Base-by-base conservation (phyloP, 352 stramenopile genomes). In the Phytophthora constricta region DNA sequence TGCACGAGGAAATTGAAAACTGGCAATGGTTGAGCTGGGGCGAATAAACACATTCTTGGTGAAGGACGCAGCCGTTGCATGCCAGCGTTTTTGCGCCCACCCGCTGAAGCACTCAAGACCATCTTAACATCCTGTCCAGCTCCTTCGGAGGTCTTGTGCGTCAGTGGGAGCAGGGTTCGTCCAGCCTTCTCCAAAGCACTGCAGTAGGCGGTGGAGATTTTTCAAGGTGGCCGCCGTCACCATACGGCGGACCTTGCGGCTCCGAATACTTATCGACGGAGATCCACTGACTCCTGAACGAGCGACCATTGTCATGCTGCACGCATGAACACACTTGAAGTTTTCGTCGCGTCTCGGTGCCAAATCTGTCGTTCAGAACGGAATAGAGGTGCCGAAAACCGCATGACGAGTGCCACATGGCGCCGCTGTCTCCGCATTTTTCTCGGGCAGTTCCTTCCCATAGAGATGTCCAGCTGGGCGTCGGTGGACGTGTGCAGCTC, bases 1-100 rank as follows among this genome's bases (percentile, higher is more conserved):
- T 34, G 58, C 68, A 72, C 63, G 68, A 76, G 68, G 62, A 65
- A 69, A 52, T 66, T 76, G 68, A 62, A 62, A 68, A 77, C 9
- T 74, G 64, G 63, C 46, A 10, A 57, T 20, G 39, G 8, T 42
- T 33, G 17, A 34, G 49, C 3, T 20, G 9, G 5, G 27, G n/a
- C n/a, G n/a, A n/a, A n/a, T n/a, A n/a, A n/a, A n/a, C n/a, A n/a
- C 34, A 51, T 71, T 71, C 13, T 71, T 42, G 45, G 61, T 72
- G 58, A 48, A 25, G 54, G 52, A n/a, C 19, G 34, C 58, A 58
- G 51, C 49, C 49, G 56, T 46, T 50, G 17, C 22, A 16, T 23
- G 17, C 51, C 58, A 59, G 51, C 28, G 55, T 62, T 54, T 62
- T 53, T 68, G 54, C 31, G 52, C 13, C 64, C 17, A 65, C 7